Base-by-base conservation (phyloP, 345 rosid genomes). In the Physaria fendleri region DNA sequence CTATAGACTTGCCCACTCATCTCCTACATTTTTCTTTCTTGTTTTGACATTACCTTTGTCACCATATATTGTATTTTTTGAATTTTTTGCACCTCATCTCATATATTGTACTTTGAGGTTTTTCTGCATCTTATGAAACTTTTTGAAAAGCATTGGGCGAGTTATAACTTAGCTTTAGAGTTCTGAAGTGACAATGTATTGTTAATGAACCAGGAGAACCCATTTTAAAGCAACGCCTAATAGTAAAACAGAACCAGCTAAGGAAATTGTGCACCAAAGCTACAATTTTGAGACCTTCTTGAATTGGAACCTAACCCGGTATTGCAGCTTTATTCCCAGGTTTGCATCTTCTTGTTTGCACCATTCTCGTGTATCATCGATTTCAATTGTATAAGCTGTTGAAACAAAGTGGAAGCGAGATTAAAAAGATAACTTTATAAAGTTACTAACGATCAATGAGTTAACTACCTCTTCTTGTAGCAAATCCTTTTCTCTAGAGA, bases 391-490 rank as follows among this genome's bases (percentile, higher is more conserved):
- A 47, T 27, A 21, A 68, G 56, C 73, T 68, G 62, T 21, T 53
- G 8, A 60, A 27, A 60, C n/a, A 35, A 59, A 24, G 45, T 28
- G 35, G 29, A 38, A 37, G 4, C 8, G 22, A 16, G 35, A 20
- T 34, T 27, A 8, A 53, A 30, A 15, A 5, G 8, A 11, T 12
- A 3, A 8, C n/a, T 6, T 11, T 23, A n/a, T 1, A 2, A n/a
- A 51, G 3, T 9, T 42, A 4, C 18, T 8, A 47, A 5, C 8
- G 46, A 39, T 12, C 28, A 6, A 0, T 35, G 3, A 17, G 21
- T 23, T 42, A 30, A 9, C 13, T 54, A 91, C 96, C 98, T 92
- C 98, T 25, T 85, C 90, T 71, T 85, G 83, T 55, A 92, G 89
- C 69, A 73, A 67, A 45, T 67, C 78, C 32, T 92, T 92, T 63